These are phyloP conservation scores for Microglena sp. DNA, from an alignment of 139 green algal species.

Conservation along the genomic window DNA sequence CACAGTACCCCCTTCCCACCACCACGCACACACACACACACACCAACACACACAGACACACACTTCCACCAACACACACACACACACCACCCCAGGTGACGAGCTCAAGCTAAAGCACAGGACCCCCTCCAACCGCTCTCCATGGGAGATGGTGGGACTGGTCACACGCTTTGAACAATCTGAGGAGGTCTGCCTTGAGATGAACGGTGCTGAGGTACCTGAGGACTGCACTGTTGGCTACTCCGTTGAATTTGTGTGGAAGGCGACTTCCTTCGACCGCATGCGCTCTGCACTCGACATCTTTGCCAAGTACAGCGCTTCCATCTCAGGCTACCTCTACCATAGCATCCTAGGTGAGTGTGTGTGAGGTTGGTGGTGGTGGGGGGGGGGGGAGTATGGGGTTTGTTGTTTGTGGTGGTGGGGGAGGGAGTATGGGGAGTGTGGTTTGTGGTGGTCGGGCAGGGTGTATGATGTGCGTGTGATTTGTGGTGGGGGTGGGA, in stretches of 20 bases:
- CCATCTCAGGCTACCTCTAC: constrained; percentile 28
- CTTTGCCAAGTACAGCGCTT: constrained; percentile 84
- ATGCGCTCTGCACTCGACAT: constrained; percentile 79
- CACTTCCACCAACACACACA: too few relatives aligned
- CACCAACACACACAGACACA: too few relatives aligned
- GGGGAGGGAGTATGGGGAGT: too few relatives aligned
- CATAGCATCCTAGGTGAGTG: background rate
- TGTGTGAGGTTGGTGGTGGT: too few relatives aligned
- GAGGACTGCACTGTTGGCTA: constrained; percentile 70
- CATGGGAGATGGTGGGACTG: constrained; percentile 65
- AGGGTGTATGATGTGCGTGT: background rate
- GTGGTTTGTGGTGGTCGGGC: too few relatives aligned
- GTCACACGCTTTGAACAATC: constrained; percentile 68
- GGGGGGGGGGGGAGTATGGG: too few relatives aligned
- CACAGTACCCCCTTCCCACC: too few relatives aligned
- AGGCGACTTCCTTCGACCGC: constrained; percentile 81
- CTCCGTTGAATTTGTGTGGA: constrained; percentile 91
- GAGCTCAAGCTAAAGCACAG: constrained; percentile 81
- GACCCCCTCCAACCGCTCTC: constrained; percentile 30
- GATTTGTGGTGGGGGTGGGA: too few relatives aligned
- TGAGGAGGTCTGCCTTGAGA: constrained; percentile 80
- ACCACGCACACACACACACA: too few relatives aligned
- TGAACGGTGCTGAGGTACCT: constrained; percentile 37
- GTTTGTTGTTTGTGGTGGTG: too few relatives aligned
- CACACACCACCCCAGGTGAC: too few relatives aligned